phyloP scores from a whole-genome alignment of 2,329 filamentous ascomycete species.

The Fusarium sublunatum region DNA sequence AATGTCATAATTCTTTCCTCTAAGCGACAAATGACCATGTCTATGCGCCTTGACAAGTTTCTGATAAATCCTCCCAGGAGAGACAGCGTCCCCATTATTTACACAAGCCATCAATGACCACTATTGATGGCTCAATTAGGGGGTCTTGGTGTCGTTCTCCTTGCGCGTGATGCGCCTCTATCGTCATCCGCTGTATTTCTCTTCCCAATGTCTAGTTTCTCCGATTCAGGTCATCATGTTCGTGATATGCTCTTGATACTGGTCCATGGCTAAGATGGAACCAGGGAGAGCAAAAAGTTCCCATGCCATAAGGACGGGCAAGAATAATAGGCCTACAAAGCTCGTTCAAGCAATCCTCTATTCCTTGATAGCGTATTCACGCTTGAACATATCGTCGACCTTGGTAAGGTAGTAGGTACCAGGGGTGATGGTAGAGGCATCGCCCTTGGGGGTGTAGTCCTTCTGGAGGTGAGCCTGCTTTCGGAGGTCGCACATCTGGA shows the following conservation, averaged over 20 bases:
- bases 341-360: constrained; percentile 53
- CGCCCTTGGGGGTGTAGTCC: constrained; percentile 77
- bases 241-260: constrained; percentile 35
- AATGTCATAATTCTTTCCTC: constrained; percentile 32
- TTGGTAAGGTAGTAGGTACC: constrained; percentile 83
- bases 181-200: constrained; percentile 39
- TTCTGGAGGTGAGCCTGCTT: constrained; percentile 88
- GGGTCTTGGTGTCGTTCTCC: constrained; percentile 34
- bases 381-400: constrained; percentile 88
- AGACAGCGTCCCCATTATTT: constrained; percentile 36
- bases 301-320: constrained; percentile 22
- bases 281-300: constrained; percentile 24
- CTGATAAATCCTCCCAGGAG: constrained; percentile 31
- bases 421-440: constrained; percentile 70
- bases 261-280: constrained; percentile 19
- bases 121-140: constrained; percentile 44
- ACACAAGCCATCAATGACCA: constrained; percentile 41
- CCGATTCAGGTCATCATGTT: constrained; percentile 39
- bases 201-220: constrained; percentile 46
- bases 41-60: constrained; percentile 40
- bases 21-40: constrained; percentile 37
- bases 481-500: constrained; percentile 80
- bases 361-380: constrained; percentile 80
- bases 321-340: constrained; percentile 34
- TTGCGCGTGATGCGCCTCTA: constrained; percentile 39